These are phyloP conservation scores for Mycosarcoma maydis DNA, from an alignment of 1,284 basidiomycete genomes.

Conservation along the genomic window DNA sequence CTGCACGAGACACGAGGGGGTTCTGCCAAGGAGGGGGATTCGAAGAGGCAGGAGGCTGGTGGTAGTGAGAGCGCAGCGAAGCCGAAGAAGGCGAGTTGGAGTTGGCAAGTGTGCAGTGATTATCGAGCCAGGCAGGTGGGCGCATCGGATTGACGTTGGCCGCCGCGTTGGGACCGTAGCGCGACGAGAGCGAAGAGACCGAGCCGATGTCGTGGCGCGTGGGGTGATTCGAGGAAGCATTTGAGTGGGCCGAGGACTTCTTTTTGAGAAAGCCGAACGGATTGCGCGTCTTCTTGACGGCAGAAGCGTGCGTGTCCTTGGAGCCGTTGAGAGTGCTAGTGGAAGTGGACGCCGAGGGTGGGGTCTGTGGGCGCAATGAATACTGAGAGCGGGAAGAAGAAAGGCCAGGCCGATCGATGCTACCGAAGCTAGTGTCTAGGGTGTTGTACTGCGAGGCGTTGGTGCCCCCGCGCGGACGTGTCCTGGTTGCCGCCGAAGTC, in stretches of 20 bases:
- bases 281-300: constrained; percentile 50
- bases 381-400: constrained; percentile 31
- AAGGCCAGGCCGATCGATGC: constrained; percentile 8
- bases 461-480: constrained; percentile 21
- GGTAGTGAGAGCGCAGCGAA: constrained; percentile 30
- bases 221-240: constrained; percentile 24
- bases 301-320: constrained; percentile 17
- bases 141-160: constrained; percentile 38
- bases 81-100: constrained; percentile 22
- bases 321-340: constrained; percentile 40
- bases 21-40: constrained; percentile 23
- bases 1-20: constrained; percentile 19
- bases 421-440: constrained; percentile 24
- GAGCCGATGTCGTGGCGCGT: constrained; percentile 29
- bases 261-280: constrained; percentile 59
- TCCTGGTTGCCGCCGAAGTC: constrained; percentile 1
- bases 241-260: constrained; percentile 40
- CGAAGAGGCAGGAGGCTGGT: constrained; percentile 16
- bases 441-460: constrained; percentile 9
- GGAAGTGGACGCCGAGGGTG: constrained; percentile 49
- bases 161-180: constrained; percentile 30
- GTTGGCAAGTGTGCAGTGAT: constrained; percentile 18
- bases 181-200: constrained; percentile 32
- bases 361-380: constrained; percentile 35
- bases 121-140: constrained; percentile 43